Conservation (phyloP, 2,329 filamentous ascomycete genomes). For the Fusarium goolgardi region DNA sequence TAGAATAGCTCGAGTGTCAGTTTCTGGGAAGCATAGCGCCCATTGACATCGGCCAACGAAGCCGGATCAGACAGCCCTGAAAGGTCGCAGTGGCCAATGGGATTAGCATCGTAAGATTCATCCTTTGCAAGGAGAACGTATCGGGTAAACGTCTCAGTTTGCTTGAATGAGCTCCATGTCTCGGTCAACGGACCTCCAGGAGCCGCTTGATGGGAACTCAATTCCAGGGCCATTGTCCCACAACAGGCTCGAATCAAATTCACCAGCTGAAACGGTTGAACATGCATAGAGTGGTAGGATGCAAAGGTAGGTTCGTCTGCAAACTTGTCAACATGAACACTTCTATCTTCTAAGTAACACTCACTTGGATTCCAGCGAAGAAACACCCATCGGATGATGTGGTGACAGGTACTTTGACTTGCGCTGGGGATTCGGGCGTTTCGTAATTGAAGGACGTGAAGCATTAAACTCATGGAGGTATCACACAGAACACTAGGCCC, state of each 20-base stretch:
- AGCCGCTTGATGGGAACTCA: slow-evolving; percentile 50
- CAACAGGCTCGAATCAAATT: slow-evolving; percentile 77
- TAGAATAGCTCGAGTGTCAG: slow-evolving; percentile 65
- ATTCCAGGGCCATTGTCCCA: slow-evolving; percentile 58
- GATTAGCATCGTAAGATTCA: not conserved
- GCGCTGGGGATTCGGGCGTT: slow-evolving; percentile 75
- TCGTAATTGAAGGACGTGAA: slow-evolving; percentile 72
- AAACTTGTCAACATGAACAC: slow-evolving; percentile 4
- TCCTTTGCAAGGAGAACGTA: slow-evolving; percentile 67
- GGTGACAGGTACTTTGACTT: slow-evolving; percentile 74
- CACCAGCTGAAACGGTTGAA: slow-evolving; percentile 73
- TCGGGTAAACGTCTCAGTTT: slow-evolving; percentile 59
- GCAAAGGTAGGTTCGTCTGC: slow-evolving; percentile 75
- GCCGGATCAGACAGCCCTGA: slow-evolving; percentile 21
- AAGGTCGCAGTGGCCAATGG: slow-evolving; percentile 4
- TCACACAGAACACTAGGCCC: slow-evolving; percentile 85
- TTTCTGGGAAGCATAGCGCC: slow-evolving; percentile 59
- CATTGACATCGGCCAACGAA: slow-evolving; percentile 48
- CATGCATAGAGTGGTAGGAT: slow-evolving; percentile 71
- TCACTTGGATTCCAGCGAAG: slow-evolving; percentile 84
- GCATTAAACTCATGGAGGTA: slow-evolving; percentile 79
- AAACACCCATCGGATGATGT: slow-evolving; percentile 84
- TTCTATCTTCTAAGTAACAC: slow-evolving; percentile 38
- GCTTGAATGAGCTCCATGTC: slow-evolving; percentile 58
- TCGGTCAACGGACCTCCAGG: slow-evolving; percentile 63